These are phyloP conservation scores for Phaffomyces opuntiae DNA, from an alignment of 805 yeast species.

Conservation along the genomic window DNA sequence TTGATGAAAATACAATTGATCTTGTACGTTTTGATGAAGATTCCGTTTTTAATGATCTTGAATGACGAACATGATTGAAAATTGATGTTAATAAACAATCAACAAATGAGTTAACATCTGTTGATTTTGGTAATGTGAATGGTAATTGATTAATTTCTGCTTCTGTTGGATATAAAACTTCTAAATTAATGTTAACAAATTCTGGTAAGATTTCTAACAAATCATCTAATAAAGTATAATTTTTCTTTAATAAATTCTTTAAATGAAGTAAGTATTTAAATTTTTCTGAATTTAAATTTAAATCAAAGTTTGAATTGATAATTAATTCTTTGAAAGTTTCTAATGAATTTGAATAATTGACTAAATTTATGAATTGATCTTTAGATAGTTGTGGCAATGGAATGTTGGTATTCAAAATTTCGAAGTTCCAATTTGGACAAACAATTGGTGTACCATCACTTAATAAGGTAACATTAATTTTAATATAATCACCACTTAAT, in stretches of 20 bases:
- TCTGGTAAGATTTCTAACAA: slow-evolving; percentile 50
- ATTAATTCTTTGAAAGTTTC: background rate
- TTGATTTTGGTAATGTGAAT: slow-evolving; percentile 31
- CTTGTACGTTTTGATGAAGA: slow-evolving; percentile 32
- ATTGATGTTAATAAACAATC: slow-evolving; percentile 66
- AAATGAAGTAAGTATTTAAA: slow-evolving; percentile 2
- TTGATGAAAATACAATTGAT: slow-evolving; percentile 76
- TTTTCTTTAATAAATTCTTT: slow-evolving; percentile 15
- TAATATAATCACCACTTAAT: slow-evolving; percentile 70
- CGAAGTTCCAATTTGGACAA: slow-evolving; percentile 59
- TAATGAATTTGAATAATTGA: slow-evolving; percentile 16
- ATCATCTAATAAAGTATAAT: slow-evolving; percentile 51
- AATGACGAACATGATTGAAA: slow-evolving; percentile 63
- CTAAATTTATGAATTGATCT: slow-evolving; percentile 26
- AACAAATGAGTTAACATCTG: slow-evolving; percentile 64
- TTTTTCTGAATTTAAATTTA: slow-evolving; percentile 3
- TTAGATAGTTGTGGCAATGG: slow-evolving; percentile 51
- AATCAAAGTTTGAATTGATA: slow-evolving; percentile 3
- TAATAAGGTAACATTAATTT: slow-evolving; percentile 61
- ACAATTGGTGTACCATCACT: slow-evolving; percentile 84
- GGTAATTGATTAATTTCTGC: slow-evolving; percentile 36
- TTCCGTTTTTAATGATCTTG: slow-evolving; percentile 24
- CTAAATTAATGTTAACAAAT: slow-evolving; percentile 62
- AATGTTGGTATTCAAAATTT: slow-evolving; percentile 43
- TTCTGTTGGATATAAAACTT: slow-evolving; percentile 68